Evolutionary conservation across 2,329 filamentous ascomycete species (phyloP).

Genomic region (Albifimbria verrucaria): DNA sequence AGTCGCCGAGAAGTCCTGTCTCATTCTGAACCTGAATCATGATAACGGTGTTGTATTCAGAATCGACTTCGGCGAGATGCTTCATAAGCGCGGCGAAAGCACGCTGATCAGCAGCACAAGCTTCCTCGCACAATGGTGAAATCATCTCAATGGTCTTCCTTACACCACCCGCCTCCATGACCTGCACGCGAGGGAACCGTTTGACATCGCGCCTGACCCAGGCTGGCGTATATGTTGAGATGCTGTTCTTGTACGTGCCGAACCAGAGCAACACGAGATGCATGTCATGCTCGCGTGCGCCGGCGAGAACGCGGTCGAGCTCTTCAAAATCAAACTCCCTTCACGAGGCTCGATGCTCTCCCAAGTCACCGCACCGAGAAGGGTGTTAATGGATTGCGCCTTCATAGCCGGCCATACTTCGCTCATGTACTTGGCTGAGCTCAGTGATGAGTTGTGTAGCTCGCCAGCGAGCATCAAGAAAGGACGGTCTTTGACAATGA

Average conservation of each 20-base stretch:
- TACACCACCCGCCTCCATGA: conserved; percentile 26
- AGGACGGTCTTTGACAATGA: conserved; percentile 33
- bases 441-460: conserved; percentile 34
- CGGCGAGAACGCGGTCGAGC: conserved; percentile 28
- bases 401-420: conserved; percentile 28
- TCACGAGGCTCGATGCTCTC: conserved; percentile 33
- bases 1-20: conserved; percentile 48
- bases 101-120: conserved; percentile 24
- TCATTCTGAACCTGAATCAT: conserved; percentile 60
- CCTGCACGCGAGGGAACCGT: conserved; percentile 29
- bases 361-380: conserved; percentile 33
- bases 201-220: conserved; percentile 34
- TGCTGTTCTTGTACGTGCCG: conserved; percentile 35
- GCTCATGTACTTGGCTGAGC: conserved; percentile 28
- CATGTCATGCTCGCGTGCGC: conserved; percentile 27
- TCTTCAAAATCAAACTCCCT: conserved; percentile 31
- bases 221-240: conserved; percentile 30
- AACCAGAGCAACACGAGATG: conserved; percentile 36
- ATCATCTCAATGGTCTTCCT: conserved; percentile 30
- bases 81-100: conserved; percentile 29
- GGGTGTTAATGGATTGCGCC: conserved; percentile 29
- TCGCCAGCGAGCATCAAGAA: conserved; percentile 32
- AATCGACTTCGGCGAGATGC: conserved; percentile 39
- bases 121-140: conserved; percentile 24
- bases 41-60: conserved; percentile 43